Percentiles rank a stretch among this genome's conserved stretches.
phyloP scores from a whole-genome alignment of 306 rosid species.

The Fragaria iinumae region DNA sequence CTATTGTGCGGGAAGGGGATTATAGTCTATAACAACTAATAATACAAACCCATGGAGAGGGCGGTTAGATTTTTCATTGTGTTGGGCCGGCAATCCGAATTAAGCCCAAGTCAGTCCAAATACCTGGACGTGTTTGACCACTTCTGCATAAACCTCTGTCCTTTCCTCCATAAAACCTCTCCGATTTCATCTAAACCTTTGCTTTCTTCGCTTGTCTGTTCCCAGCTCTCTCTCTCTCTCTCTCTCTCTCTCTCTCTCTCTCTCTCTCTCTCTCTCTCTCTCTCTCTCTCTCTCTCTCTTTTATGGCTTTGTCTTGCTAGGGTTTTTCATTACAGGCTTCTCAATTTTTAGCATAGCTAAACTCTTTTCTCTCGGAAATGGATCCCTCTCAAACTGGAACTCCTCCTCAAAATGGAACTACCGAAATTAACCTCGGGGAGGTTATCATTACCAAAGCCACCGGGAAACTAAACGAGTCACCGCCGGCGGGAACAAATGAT shows the following conservation, averaged over 20 bases:
- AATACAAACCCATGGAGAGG: not conserved
- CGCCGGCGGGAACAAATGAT: not conserved
- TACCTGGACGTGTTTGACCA: conserved; percentile 12
- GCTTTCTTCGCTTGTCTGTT: conserved; percentile 20
- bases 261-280: too few species aligned
- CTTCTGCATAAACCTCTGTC: conserved; percentile 20
- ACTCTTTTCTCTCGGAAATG: not conserved
- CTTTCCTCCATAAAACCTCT: conserved; percentile 20
- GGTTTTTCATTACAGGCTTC: not conserved
- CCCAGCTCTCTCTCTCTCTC: not conserved
- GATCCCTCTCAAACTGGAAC: conserved; percentile 3
- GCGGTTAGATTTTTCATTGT: not conserved
- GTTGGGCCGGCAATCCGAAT: conserved; percentile 15
- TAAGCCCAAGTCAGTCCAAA: not conserved
- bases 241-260: too few species aligned
- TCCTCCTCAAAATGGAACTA: too few species aligned
- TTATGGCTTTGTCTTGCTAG: not conserved
- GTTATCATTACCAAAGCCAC: not conserved
- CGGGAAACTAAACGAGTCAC: not conserved
- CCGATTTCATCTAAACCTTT: conserved; percentile 21
- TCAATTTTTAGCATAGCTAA: not conserved
- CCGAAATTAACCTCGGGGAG: not conserved
- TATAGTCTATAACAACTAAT: too few species aligned
- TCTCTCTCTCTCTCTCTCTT: not conserved
- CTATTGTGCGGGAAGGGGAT: too few species aligned